Evolutionary conservation across 768 basidiomycete genomes (phyloP).

Genomic region (Lactifluus subvellereus): DNA sequence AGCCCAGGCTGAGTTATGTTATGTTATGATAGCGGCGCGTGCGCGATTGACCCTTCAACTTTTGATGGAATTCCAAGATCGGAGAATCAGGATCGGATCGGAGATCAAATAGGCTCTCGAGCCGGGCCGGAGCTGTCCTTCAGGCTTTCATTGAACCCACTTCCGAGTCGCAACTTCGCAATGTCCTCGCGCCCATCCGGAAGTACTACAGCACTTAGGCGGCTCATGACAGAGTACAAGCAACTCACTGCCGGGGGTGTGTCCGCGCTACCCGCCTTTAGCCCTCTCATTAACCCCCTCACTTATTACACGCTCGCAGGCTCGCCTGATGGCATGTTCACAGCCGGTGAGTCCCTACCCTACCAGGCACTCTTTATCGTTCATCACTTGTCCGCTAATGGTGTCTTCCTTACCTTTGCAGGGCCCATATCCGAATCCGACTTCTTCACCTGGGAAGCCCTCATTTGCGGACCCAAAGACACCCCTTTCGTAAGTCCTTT

Average conservation of each 20-base stretch:
- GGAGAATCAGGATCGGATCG: not conserved
- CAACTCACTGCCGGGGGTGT: conserved; percentile 74
- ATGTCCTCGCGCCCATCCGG: conserved; percentile 53
- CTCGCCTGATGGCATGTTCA: conserved; percentile 94
- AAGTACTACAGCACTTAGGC: conserved; percentile 68
- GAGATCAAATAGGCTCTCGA: not conserved
- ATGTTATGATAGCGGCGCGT: too few species aligned
- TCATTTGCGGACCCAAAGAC: conserved; percentile 90
- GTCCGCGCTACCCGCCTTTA: conserved; percentile 2
- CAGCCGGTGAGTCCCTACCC: conserved; percentile 55
- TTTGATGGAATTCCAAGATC: not conserved
- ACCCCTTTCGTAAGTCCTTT: conserved; percentile 74
- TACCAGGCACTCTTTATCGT: not conserved
- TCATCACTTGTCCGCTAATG: not conserved
- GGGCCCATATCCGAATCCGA: conserved; percentile 89
- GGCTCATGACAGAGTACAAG: conserved; percentile 92
- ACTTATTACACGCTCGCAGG: conserved; percentile 36
- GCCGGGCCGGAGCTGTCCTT: conserved; percentile 3
- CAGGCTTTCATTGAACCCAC: not conserved
- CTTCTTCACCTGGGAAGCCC: conserved; percentile 94
- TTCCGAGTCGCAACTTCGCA: not conserved
- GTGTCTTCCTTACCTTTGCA: conserved; percentile 26
- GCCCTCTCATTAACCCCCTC: not conserved
- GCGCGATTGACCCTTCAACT: not conserved
- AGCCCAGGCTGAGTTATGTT: not conserved